phyloP scores from a whole-genome alignment of 345 rosid species.

The Kernera saxatilis region DNA sequence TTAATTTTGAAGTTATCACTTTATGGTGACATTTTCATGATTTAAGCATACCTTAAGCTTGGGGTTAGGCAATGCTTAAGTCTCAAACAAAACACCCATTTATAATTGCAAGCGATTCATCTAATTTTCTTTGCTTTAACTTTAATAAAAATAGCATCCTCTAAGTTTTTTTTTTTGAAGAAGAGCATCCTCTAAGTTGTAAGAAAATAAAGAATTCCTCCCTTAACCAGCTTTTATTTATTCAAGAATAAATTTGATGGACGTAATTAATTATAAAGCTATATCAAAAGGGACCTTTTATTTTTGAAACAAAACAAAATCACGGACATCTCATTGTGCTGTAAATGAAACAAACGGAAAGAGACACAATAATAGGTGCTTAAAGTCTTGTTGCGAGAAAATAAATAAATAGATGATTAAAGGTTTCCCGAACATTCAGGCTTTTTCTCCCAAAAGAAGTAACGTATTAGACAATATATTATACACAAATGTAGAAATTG shows the following conservation, averaged over 20 bases:
- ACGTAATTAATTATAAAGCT: background rate
- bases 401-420: background rate
- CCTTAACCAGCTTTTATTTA: background rate
- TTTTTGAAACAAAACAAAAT: background rate
- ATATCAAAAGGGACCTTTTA: background rate
- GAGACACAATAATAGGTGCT: constrained; percentile 2
- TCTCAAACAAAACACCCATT: constrained; percentile 11
- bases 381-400: background rate
- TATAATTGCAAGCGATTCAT: background rate
- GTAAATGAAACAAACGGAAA: constrained; percentile 6
- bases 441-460: constrained; percentile 24
- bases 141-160: background rate
- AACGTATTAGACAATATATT: constrained; percentile 1
- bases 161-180: too few relatives aligned
- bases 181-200: background rate
- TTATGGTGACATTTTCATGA: background rate
- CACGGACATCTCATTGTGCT: constrained; percentile 6
- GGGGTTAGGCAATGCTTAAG: constrained; percentile 5
- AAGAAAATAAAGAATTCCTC: constrained; percentile 3
- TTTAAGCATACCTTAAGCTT: constrained; percentile 8
- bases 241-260: background rate
- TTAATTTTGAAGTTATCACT: constrained; percentile 4
- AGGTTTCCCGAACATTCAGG: constrained; percentile 27
- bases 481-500: constrained; percentile 6
- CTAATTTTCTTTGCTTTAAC: constrained; percentile 12